Evolutionary conservation across 768 basidiomycete genomes (phyloP).

Genomic region (Pulveroboletus sp.): DNA sequence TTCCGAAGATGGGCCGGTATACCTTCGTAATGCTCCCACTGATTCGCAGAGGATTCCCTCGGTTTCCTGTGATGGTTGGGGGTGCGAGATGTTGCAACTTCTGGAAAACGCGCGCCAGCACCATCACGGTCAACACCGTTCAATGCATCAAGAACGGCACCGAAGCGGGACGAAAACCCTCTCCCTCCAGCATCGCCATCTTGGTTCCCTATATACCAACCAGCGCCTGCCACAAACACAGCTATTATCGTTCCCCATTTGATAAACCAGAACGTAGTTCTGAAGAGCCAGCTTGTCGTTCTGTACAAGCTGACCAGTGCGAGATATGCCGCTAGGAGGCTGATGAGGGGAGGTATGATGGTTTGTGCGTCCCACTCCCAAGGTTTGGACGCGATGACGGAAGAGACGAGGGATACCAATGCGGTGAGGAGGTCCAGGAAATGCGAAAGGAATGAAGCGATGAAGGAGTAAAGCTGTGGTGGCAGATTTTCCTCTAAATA

Average conservation of each 20-base stretch:
- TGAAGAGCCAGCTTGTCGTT: slow-evolving; percentile 71
- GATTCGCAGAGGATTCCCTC: slow-evolving; percentile 64
- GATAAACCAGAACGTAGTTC: slow-evolving; percentile 61
- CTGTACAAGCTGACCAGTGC: slow-evolving; percentile 75
- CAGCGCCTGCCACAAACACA: slow-evolving; percentile 47
- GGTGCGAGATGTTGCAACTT: slow-evolving; percentile 13
- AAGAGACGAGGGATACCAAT: slow-evolving; percentile 42
- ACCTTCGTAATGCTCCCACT: slow-evolving; percentile 49
- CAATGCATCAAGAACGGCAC: slow-evolving; percentile 39
- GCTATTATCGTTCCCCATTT: slow-evolving; percentile 73
- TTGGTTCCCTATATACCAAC: slow-evolving; percentile 50
- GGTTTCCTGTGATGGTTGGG: slow-evolving; percentile 38
- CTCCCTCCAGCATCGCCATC: slow-evolving; percentile 30
- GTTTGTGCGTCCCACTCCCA: slow-evolving; percentile 64
- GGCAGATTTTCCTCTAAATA: slow-evolving; percentile 56
- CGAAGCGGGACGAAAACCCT: slow-evolving; percentile 39
- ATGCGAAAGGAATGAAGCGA: slow-evolving; percentile 51
- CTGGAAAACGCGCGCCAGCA: slow-evolving; percentile 23
- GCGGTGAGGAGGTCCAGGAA: slow-evolving; percentile 48
- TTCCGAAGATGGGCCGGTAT: slow-evolving; percentile 21
- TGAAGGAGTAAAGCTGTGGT: slow-evolving; percentile 47
- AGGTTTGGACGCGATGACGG: slow-evolving; percentile 49
- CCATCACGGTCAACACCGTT: slow-evolving; percentile 36
- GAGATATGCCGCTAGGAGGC: slow-evolving; percentile 67
- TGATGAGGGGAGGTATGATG: slow-evolving; percentile 70